Evolutionary conservation across 352 stramenopile species (phyloP), one percentile per base, ranked within the genome.

Genomic region (Phytopythium mirpurense): DNA sequence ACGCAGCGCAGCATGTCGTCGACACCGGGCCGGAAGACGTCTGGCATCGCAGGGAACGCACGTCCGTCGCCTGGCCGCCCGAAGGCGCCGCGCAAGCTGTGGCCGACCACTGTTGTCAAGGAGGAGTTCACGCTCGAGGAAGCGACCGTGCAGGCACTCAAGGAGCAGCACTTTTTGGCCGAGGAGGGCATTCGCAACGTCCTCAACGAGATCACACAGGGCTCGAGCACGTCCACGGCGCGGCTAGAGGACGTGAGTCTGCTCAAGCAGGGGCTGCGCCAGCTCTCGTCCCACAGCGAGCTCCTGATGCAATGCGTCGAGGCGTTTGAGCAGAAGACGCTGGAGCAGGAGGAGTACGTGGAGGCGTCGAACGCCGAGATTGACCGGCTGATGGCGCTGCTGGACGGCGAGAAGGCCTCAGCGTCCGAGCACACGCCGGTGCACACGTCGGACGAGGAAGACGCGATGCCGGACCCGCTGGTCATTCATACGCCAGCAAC

Each of bases 181-280:
- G 80, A 86, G 34, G 70, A 79, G 51, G 80, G 70, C 0, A 77
- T 88, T 3, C 67, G 80, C 36, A 69, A 88, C 38, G 51, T 91
- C n/a, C 63, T 91, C 26, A 77, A 63, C 34, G 72, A 75, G 6
- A 46, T 77, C 21, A 60, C 58, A 10, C 59, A n/a, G 27, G 59
- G 52, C 5, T 57, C 56, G 4, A 48, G 57, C 14, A 51, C 67
- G 4, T 68, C 54, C 43, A 65, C 65, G 19, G 54, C 65, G 2
- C 65, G 74, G 0, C 52, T 75, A 21, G 76, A 85, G 43, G 79
- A 91, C 29, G 56, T 69, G 11, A 81, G 80, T 52, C 44, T 83
- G 32, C 50, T 91, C 0, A 82, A 78, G 34, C 59, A 65, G 24
- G 76, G 72, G 1, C 27, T 86, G 26, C 53, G 62, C 8, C 65